phyloP scores from a whole-genome alignment of 345 rosid genomes.

The Citrus trifoliata region DNA sequence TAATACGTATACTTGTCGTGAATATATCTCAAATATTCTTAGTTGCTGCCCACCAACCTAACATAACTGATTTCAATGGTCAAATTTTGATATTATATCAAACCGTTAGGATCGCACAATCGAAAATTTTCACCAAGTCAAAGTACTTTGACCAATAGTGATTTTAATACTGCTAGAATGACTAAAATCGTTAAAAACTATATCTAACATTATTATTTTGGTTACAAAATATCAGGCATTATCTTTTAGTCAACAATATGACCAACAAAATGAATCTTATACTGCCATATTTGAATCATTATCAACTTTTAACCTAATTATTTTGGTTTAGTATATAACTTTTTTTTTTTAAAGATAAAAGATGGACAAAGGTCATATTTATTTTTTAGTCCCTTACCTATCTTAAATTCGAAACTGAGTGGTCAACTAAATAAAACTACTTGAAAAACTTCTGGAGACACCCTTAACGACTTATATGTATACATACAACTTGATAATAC shows the following conservation, averaged over 20 bases:
- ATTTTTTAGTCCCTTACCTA: no score
- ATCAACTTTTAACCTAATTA: background rate
- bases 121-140: background rate
- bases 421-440: fast-evolving
- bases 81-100: background rate
- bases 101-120: background rate
- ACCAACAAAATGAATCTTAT: background rate
- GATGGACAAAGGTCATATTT: no score
- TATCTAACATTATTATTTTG: background rate
- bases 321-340: background rate
- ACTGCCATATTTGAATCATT: background rate
- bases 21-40: background rate
- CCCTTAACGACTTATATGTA: no score
- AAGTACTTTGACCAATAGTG: background rate
- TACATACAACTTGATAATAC: background rate
- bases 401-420: no score
- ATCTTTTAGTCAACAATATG: background rate
- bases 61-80: background rate
- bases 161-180: background rate
- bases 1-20: background rate
- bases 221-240: background rate
- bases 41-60: background rate
- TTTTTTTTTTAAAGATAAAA: no score
- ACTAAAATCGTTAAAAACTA: background rate
- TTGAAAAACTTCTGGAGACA: fast-evolving